Percentiles rank a stretch among this genome's conserved stretches.
Conservation (phyloP, 306 rosid species). For the Cucumis hystrix region DNA sequence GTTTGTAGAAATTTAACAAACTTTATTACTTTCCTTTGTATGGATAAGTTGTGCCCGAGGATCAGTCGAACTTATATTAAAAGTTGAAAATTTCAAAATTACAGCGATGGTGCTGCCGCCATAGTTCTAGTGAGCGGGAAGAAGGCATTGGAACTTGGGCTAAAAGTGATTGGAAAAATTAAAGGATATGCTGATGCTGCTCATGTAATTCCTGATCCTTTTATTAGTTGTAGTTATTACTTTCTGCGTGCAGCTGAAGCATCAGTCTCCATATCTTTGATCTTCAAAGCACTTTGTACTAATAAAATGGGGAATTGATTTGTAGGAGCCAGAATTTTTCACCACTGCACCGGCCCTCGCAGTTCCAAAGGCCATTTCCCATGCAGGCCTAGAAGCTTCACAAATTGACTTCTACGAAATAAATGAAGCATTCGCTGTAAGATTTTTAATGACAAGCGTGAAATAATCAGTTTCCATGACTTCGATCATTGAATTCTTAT, state of each 20-base stretch:
- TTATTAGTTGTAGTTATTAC: neutral
- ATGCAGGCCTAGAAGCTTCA: slow-evolving; percentile 72
- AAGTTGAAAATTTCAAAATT: slow-evolving; percentile 12
- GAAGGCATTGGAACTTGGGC: slow-evolving; percentile 71
- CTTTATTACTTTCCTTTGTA: neutral
- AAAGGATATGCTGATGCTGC: slow-evolving; percentile 95
- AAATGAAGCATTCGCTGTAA: slow-evolving; percentile 94
- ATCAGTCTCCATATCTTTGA: neutral
- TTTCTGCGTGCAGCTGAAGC: neutral
- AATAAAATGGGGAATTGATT: slow-evolving; percentile 14
- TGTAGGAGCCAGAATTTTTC: slow-evolving; percentile 89
- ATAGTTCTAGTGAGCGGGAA: slow-evolving; percentile 92
- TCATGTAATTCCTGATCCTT: slow-evolving; percentile 42
- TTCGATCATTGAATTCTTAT: slow-evolving; percentile 1
- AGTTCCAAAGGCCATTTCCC: slow-evolving; percentile 81
- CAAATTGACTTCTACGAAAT: slow-evolving; percentile 84
- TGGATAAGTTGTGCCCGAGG: neutral
- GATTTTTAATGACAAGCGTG: slow-evolving; percentile 10
- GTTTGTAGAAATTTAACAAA: slow-evolving; percentile 3
- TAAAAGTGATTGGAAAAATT: slow-evolving; percentile 84
- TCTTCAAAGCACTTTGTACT: neutral
- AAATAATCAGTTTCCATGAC: neutral
- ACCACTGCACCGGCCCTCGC: slow-evolving; percentile 98
- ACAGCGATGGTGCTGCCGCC: slow-evolving; percentile 98
- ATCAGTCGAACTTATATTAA: slow-evolving; percentile 11